Conservation (phyloP, 2,329 filamentous ascomycete species). For the Clonostachys rhizophaga region DNA sequence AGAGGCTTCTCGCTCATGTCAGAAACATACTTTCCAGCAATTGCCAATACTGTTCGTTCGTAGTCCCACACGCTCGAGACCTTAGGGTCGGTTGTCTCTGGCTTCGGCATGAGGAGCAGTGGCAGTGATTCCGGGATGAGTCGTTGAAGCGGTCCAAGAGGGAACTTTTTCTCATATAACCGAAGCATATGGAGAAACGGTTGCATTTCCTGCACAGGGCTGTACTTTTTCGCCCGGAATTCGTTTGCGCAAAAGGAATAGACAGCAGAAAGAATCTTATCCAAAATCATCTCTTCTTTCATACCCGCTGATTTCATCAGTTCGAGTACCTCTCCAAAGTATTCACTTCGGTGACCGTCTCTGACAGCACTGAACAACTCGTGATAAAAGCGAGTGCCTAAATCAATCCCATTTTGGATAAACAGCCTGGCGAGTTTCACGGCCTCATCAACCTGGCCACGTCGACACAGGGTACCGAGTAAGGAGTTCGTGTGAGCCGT, state of each 20-base stretch:
- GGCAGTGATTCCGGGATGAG: conserved; percentile 28
- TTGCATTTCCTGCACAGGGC: conserved; percentile 24
- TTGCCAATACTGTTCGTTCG: conserved; percentile 21
- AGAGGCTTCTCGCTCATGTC: conserved; percentile 11
- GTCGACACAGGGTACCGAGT: conserved; percentile 62
- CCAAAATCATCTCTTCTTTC: conserved; percentile 23
- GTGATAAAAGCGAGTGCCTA: no score
- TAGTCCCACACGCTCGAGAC: conserved; percentile 17
- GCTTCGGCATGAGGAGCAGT: conserved; percentile 11
- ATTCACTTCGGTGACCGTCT: no score
- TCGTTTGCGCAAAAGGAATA: conserved; percentile 38
- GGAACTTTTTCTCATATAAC: conserved; percentile 43
- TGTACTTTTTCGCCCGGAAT: conserved; percentile 15
- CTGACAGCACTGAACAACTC: no score
- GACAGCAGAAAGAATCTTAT: conserved; percentile 41
- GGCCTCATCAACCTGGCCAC: background rate
- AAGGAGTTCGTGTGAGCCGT: conserved; percentile 60
- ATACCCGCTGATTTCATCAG: conserved; percentile 43
- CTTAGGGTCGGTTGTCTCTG: background rate
- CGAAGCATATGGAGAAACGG: conserved; percentile 42
- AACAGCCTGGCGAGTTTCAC: conserved; percentile 1
- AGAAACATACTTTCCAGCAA: conserved; percentile 22
- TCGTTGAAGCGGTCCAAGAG: conserved; percentile 36
- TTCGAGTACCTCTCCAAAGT: conserved; percentile 34
- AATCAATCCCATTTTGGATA: no score